Evolutionary conservation across 2,329 filamentous ascomycete genomes (phyloP), one percentile per base, ranked within the genome.

Genomic region (Colletotrichum neosansevieriae): DNA sequence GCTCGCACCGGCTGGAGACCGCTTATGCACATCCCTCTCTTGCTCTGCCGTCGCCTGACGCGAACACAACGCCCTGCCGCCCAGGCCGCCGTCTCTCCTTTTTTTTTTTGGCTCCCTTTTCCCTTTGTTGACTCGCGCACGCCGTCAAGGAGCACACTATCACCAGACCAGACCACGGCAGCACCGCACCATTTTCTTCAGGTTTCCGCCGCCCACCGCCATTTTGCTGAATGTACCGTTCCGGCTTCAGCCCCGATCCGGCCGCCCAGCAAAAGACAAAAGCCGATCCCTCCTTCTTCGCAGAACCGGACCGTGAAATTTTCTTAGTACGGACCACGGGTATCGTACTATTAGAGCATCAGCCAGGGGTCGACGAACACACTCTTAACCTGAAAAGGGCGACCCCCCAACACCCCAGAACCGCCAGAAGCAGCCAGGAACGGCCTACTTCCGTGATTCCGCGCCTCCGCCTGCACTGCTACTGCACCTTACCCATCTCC

Each of bases 241-340:
- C 49, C 42, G 58, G 63, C 38, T 19, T 59, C 42, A 54, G n/a
- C 49, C 58, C 42, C 42, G 32, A 54, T 67, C 50, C 38, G 64
- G 64, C 42, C 34, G 11, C 29, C 45, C 59, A 44, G 42, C 45
- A 49, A 17, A 66, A 54, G 45, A 61, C 36, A 36, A 21, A 63
- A 58, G 60, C 53, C 64, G 60, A 68, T 65, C 54, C 47, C 34
- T 68, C 61, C 47, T 4, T 54, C n/a, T 12, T 38, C 38, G 15
- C 42, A 67, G 63, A 58, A 63, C 29, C 51, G 54, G 65, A 65
- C 65, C 65, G 61, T 68, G 61, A 54, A 65, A 68, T 42, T 44
- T 60, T 54, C 61, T 21, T 21, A 54, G 49, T 40, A 36, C 50
- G n/a, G 29, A 64, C 34, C 44, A 24, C 32, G 17, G n/a, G n/a